Evolutionary conservation across 768 basidiomycete species (phyloP).

Genomic region (Suillus americanus): DNA sequence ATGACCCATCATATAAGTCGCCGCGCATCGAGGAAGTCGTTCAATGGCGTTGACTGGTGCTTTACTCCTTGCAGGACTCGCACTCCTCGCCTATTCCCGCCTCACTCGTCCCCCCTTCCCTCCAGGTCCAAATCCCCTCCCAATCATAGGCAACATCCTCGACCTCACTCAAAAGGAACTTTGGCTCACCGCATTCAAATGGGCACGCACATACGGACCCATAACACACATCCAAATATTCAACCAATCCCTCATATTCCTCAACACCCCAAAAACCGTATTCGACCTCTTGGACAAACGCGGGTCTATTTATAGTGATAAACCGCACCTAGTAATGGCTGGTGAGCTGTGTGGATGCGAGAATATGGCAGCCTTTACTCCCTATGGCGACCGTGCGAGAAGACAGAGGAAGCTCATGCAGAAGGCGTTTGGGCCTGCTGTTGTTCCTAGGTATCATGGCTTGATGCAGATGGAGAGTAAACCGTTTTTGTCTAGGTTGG

Average conservation of each 20-base stretch:
- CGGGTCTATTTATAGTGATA: constrained; percentile 74
- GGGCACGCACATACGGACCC: constrained; percentile 55
- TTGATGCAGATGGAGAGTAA: constrained; percentile 57
- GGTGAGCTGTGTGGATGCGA: constrained; percentile 72
- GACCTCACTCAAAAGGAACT: constrained; percentile 62
- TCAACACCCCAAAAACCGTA: constrained; percentile 59
- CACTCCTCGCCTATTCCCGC: constrained; percentile 19
- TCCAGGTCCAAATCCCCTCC: constrained; percentile 68
- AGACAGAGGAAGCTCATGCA: constrained; percentile 69
- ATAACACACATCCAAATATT: constrained; percentile 65
- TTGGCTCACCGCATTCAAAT: constrained; percentile 60
- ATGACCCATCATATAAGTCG: background rate
- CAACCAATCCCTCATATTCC: constrained; percentile 66
- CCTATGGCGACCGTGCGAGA: constrained; percentile 60
- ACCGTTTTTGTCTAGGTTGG: constrained; percentile 54
- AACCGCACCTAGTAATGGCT: constrained; percentile 65
- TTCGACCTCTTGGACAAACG: constrained; percentile 69
- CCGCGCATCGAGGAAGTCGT: background rate
- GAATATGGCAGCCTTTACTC: constrained; percentile 71
- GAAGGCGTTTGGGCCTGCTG: constrained; percentile 54
- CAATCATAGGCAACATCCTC: constrained; percentile 61
- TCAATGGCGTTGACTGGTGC: background rate
- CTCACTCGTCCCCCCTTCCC: constrained; percentile 40
- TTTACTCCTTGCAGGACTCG: constrained; percentile 13
- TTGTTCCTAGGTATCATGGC: constrained; percentile 56